Percentiles rank a stretch among this genome's conserved stretches.
Evolutionary conservation across 148 eudicot species (phyloP).

Genomic region (Cornus florida): DNA sequence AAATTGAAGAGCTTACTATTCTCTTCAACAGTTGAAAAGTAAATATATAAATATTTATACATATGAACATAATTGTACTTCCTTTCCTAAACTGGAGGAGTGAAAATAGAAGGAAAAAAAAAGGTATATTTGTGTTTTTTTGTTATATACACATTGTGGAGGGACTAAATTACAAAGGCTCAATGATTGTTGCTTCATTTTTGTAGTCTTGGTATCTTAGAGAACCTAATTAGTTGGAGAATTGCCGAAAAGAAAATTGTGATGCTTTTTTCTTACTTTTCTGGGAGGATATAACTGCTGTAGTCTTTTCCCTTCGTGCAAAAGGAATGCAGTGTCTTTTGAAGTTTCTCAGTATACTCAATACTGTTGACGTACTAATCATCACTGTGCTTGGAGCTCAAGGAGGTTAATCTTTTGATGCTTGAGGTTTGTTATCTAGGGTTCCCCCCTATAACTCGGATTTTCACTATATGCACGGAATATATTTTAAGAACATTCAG

Average conservation of each 20-base stretch:
- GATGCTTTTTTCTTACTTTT: background rate
- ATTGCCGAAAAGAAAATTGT: background rate
- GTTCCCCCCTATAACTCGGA: background rate
- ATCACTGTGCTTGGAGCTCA: background rate
- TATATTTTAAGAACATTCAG: background rate
- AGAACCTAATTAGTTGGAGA: background rate
- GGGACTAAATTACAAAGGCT: background rate
- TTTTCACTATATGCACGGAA: background rate
- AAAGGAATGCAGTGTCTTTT: background rate
- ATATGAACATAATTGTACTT: too few relatives aligned
- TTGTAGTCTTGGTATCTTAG: background rate
- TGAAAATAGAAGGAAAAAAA: background rate
- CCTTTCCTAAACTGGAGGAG: background rate
- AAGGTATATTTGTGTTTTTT: background rate
- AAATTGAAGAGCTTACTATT: background rate
- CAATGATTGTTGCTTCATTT: background rate
- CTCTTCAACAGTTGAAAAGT: background rate
- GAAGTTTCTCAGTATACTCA: background rate
- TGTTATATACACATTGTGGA: background rate
- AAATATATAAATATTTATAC: too few relatives aligned
- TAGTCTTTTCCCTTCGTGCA: background rate
- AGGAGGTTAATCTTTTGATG: background rate
- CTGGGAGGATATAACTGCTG: background rate
- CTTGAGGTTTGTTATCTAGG: background rate
- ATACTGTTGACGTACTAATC: background rate